These are phyloP conservation scores for Vigna nakashimae DNA, from an alignment of 306 rosid genomes.

Conservation along the genomic window DNA sequence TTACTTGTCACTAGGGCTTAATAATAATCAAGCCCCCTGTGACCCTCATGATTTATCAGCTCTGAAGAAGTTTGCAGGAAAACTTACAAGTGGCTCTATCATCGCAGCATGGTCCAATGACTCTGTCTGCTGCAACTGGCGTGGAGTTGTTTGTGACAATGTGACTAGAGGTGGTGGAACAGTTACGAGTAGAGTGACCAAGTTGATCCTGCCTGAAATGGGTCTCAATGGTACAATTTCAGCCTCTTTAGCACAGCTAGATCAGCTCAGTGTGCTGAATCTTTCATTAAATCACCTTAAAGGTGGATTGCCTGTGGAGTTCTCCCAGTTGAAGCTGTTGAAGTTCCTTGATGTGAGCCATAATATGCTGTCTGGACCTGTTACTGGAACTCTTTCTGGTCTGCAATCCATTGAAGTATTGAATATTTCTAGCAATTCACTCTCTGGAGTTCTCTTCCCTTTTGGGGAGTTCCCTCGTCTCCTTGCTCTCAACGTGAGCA, in stretches of 20 bases:
- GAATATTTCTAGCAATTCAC: slow-evolving; percentile 70
- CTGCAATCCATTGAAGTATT: slow-evolving; percentile 60
- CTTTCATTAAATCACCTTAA: slow-evolving; percentile 69
- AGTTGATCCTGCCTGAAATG: slow-evolving; percentile 61
- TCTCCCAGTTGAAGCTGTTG: slow-evolving; percentile 64
- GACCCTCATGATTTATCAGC: slow-evolving; percentile 66
- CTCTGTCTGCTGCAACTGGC: slow-evolving; percentile 69
- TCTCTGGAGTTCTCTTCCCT: slow-evolving; percentile 52
- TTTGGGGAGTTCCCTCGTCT: slow-evolving; percentile 56
- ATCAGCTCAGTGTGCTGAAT: slow-evolving; percentile 60
- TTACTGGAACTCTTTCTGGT: slow-evolving; percentile 56
- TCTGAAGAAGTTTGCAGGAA: slow-evolving; percentile 67
- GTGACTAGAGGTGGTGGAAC: slow-evolving; percentile 44
- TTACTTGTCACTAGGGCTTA: slow-evolving; percentile 53
- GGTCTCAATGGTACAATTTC: slow-evolving; percentile 72
- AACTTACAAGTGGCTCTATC: slow-evolving; percentile 58
- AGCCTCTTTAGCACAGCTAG: slow-evolving; percentile 58
- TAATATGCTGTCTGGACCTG: slow-evolving; percentile 63
- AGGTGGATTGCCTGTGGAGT: slow-evolving; percentile 66
- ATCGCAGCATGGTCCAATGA: slow-evolving; percentile 59
- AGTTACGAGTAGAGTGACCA: slow-evolving; percentile 59
- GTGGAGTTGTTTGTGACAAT: slow-evolving; percentile 70
- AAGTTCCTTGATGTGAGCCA: slow-evolving; percentile 75
- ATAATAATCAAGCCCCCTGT: slow-evolving; percentile 48
- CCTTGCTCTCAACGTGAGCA: slow-evolving; percentile 69